Conservation (phyloP, 352 stramenopile genomes). For the Phytopythium oedochilum region DNA sequence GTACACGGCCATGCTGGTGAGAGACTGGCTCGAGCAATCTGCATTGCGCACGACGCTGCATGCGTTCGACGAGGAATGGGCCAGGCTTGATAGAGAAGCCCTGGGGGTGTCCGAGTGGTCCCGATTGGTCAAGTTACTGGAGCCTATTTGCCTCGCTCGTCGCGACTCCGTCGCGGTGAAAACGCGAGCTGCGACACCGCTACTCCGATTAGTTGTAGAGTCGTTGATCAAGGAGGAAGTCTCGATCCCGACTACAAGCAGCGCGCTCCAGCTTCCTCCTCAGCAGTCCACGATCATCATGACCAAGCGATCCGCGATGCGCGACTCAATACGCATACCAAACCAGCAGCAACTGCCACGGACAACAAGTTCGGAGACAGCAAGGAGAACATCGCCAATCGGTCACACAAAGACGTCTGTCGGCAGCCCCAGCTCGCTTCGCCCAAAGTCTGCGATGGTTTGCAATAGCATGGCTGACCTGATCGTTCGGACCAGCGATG, state of each 20-base stretch:
- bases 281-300: slow-evolving; percentile 1
- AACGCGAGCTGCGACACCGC: neutral
- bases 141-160: neutral
- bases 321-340: neutral
- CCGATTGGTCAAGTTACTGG: neutral
- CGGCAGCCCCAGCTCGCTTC: slow-evolving; percentile 9
- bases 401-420: slow-evolving; percentile 4
- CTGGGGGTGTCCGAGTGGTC: neutral
- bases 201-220: neutral
- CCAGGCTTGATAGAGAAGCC: neutral
- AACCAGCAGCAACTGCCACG: neutral
- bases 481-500: slow-evolving; percentile 7
- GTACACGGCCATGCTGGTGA: slow-evolving; percentile 1
- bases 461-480: slow-evolving; percentile 40
- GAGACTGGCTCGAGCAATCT: slow-evolving; percentile 3
- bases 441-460: slow-evolving; percentile 40
- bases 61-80: slow-evolving; percentile 1
- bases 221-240: neutral
- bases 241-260: neutral
- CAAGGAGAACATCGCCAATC: neutral
- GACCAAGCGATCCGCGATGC: neutral
- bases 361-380: neutral
- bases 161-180: neutral
- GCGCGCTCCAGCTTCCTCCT: neutral
- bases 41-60: slow-evolving; percentile 3